phyloP scores from a whole-genome alignment of 139 green algal species.

The Chlorella sp. region DNA sequence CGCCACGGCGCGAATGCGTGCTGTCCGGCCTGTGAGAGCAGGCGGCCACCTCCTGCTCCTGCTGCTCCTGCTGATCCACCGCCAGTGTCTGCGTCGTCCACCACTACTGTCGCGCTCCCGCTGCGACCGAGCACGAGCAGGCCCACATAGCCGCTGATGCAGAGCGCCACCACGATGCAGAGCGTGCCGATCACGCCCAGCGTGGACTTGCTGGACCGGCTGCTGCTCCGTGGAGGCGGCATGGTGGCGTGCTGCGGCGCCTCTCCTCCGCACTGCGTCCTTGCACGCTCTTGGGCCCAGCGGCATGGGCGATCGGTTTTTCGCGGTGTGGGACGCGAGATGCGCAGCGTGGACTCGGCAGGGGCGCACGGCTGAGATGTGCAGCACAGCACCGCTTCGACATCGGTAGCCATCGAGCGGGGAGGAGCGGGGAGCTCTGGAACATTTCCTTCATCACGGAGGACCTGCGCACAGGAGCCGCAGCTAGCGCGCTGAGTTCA shows the following conservation, averaged over 20 bases:
- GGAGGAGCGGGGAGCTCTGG: too few relatives aligned
- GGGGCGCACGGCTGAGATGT: too few relatives aligned
- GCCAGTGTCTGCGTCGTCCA: background rate
- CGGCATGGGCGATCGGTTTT: too few relatives aligned
- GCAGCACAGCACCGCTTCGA: too few relatives aligned
- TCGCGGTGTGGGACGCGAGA: too few relatives aligned
- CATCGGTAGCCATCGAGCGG: too few relatives aligned
- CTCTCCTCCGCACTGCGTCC: background rate
- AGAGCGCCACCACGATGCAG: background rate
- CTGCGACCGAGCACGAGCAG: background rate
- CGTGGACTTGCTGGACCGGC: too few relatives aligned
- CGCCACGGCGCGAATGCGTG: background rate
- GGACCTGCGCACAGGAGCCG: too few relatives aligned
- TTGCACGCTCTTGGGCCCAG: background rate
- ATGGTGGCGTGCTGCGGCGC: background rate
- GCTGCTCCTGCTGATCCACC: background rate
- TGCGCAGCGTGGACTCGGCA: too few relatives aligned
- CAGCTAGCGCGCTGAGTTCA: too few relatives aligned
- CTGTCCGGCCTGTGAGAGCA: background rate
- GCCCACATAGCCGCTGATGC: background rate
- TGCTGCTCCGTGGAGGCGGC: background rate
- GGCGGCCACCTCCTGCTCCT: too few relatives aligned
- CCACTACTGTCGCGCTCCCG: background rate
- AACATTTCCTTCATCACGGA: too few relatives aligned
- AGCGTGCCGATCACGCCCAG: background rate